Evolutionary conservation across 2,329 filamentous ascomycete genomes (phyloP), one percentile per base, ranked within the genome.

Genomic region (Penicillium sp.): DNA sequence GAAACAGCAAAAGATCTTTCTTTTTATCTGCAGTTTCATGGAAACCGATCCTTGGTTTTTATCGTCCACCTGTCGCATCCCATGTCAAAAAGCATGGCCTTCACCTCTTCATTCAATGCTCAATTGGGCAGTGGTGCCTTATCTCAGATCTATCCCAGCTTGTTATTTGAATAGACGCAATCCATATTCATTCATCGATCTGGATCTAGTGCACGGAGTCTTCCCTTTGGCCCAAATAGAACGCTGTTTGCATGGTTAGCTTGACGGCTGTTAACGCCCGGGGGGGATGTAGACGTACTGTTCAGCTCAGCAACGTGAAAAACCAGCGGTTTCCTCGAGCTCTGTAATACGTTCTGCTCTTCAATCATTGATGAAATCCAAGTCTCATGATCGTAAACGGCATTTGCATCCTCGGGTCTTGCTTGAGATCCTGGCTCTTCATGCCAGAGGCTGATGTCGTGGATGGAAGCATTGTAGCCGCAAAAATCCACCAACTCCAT

Each of bases 351-450:
- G 17, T 48, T 48, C 27, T 48, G 45, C 8, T 24, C 36, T n/a
- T 48, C 45, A 8, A 48, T 48, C 45, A 48, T 48, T 9, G 34
- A 26, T 5, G 27, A 48, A 7, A 48, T 41, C 45, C 45, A 48
- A 8, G 33, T 15, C 2, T 29, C 36, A 12, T 12, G 6, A 18
- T 41, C 24, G 6, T 7, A 17, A 7, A 48, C 45, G 15, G 17
- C n/a, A 37, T 39, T 39, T 10, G 32, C 32, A 17, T 34, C 32
- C n/a, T 34, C 7, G 18, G 15, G 32, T 34, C 17, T 7, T 34
- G 17, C 18, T 18, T 17, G 30, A 17, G 32, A 34, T 34, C 10
- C 32, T 4, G 18, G 27, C 24, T 40, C 18, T 13, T 18, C 27
- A 12, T 48, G 36, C 26, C 27, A 40, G 1, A 48, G 27, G n/a